phyloP scores from a whole-genome alignment of 2,329 filamentous ascomycete genomes.

The Colletotrichum coccodes region DNA sequence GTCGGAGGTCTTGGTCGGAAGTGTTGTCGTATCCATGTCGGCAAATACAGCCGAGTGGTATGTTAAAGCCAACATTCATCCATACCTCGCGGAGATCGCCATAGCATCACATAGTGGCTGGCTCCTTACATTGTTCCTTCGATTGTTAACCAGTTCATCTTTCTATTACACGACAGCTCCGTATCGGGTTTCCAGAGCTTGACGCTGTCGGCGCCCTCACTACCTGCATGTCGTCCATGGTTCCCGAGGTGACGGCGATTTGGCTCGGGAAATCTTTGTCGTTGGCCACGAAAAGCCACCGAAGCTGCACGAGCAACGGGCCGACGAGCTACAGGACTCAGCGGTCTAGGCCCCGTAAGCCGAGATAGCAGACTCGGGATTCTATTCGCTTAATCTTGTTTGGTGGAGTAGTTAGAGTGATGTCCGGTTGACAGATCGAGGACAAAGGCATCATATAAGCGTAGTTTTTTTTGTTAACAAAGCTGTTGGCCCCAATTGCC shows the following conservation, averaged over 20 bases:
- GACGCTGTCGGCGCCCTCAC: background rate
- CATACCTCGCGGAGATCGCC: background rate
- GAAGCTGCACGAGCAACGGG: background rate
- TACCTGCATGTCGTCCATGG: background rate
- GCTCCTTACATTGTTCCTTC: background rate
- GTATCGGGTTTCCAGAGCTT: background rate
- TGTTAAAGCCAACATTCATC: background rate
- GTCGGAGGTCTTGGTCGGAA: background rate
- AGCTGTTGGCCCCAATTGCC: conserved; percentile 2
- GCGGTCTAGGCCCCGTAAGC: background rate
- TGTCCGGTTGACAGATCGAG: too few relatives aligned
- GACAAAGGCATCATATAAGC: background rate
- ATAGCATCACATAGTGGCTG: background rate
- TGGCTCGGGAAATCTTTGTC: background rate
- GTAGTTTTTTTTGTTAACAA: background rate
- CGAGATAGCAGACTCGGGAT: background rate
- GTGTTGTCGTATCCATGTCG: too few relatives aligned
- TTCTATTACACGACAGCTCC: background rate
- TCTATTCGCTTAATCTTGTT: background rate
- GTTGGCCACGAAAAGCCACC: background rate
- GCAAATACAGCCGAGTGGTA: background rate
- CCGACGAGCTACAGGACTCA: background rate
- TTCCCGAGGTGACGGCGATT: conserved; percentile 2
- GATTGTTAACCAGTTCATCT: background rate
- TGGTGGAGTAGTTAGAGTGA: background rate